Evolutionary conservation across 345 rosid species (phyloP), one percentile per base, ranked within the genome.

Genomic region (Hevea brasiliensis): DNA sequence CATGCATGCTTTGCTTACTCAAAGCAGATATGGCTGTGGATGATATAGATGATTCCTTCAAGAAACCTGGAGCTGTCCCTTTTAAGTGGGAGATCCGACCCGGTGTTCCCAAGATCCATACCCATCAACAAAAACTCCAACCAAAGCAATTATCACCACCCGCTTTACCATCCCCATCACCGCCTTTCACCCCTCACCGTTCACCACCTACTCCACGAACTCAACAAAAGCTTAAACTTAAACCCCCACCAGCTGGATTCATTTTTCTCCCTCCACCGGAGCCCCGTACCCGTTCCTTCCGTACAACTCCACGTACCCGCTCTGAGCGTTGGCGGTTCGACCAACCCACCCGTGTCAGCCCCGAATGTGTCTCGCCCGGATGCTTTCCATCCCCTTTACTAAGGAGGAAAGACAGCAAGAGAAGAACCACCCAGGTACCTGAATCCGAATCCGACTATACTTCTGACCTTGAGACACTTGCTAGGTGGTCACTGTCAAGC

Each of bases 81-180:
- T 94, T 94, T 82, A 92, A 92, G 73, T 94, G 97, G 98, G 98
- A 94, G 89, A 82, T 90, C 84, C 93, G 98, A 68, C 97, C 98
- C 26, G 98, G 98, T 10, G 93, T 94, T 4, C 98, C 98, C 77
- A 91, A 89, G 72, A 63, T 72, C 80, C 87, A 83, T 41, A 85
- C 61, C 68, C 77, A 72, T 42, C 78, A 61, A 18, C 50, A 66
- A 44, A 59, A 68, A 51, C 68, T 45, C 0, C 63, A 40, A 35
- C 63, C 54, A 0, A 72, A 77, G 66, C 65, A 57, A 7, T 61
- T 78, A 1, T 45, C 72, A 35, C 80, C 82, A 4, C 76, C 82
- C 20, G 66, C 72, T 1, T 59, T 60, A 6, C 80, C 76, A 29
- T 82, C 88, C 6, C 74, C 75, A 4, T 66, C 82, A 0, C 27